Evolutionary conservation across 441 rosid species (phyloP), one percentile per base, ranked within the genome.

Genomic region (Syzygium syzygioides): DNA sequence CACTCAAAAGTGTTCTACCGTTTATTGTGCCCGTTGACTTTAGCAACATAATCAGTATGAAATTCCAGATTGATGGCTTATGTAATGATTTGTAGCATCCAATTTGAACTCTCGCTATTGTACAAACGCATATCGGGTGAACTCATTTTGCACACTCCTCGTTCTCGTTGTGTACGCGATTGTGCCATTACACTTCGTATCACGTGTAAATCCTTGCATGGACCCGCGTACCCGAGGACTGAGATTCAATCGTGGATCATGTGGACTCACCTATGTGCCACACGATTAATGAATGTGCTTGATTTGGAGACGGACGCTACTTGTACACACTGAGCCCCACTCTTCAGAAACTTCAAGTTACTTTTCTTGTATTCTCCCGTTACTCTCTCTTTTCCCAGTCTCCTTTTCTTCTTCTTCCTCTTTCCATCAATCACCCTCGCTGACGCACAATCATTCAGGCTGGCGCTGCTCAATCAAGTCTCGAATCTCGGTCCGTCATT

Each of bases 381-480:
- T 28, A 60, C 66, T 60, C 28, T 60, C 66, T 5, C 66, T 26
- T 30, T 60, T 60, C 66, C n/a, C 62, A 57, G 34, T 14, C 4
- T 11, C 12, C 66, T 60, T 60, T 60, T 28, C 66, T 60, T 60
- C 32, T 60, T 60, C 66, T 60, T 60, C 66, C 66, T 60, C 12
- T 17, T 60, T 60, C 32, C 11, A 60, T 26, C 66, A 28, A 28
- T 60, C 30, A 13, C 66, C 32, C 17, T 5, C 32, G 32, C 66
- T 0, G 6, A 30, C 8, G 1, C 17, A 12, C 3, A 1, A 60
- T 60, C 32, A 17, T 28, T 28, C 4, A 2, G 5, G 32, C 32
- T 60, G 17, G 1, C 17, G 28, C 66, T 60, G 17, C 66, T 60
- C 66, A 60, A 13, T 60, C 32, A 5, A 28, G 66, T 60, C 66